phyloP scores from a whole-genome alignment of 345 rosid species.

The Physaria fendleri region DNA sequence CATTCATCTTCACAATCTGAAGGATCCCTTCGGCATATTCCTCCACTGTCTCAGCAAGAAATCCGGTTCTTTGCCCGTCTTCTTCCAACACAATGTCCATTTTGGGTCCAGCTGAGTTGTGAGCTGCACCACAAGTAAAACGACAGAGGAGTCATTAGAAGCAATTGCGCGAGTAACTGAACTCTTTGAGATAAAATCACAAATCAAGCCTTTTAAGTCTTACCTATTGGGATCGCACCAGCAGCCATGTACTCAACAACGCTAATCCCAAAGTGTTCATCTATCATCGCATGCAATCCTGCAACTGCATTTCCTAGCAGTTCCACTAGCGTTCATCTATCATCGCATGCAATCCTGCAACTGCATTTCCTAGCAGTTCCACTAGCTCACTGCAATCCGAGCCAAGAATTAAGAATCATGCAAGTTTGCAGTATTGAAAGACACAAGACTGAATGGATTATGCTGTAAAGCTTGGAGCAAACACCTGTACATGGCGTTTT shows the following conservation, averaged over 20 bases:
- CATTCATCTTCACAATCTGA: constrained; percentile 50
- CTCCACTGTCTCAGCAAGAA: constrained; percentile 65
- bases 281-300: constrained; percentile 79
- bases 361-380: constrained; percentile 62
- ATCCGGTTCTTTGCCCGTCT: constrained; percentile 74
- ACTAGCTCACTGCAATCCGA: constrained; percentile 59
- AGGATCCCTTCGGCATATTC: constrained; percentile 74
- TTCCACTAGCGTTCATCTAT: constrained; percentile 85
- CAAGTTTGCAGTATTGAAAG: constrained; percentile 4
- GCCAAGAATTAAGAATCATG: neutral
- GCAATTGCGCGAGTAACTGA: neutral
- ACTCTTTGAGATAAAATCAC: neutral
- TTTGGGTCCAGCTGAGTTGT: constrained; percentile 88
- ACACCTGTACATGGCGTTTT: constrained; percentile 76
- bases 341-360: constrained; percentile 79
- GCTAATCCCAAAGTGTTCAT: constrained; percentile 88
- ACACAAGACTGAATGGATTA: neutral
- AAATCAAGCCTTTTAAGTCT: neutral
- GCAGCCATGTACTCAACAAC: constrained; percentile 96
- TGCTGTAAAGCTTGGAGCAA: neutral
- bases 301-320: constrained; percentile 71
- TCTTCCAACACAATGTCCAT: constrained; percentile 94
- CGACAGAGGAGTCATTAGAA: neutral
- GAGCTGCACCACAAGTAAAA: constrained; percentile 44
- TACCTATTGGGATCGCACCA: constrained; percentile 93